Evolutionary conservation across 192 early-diverging fungal genomes (phyloP).

Genomic region (Spinellus fusiger): DNA sequence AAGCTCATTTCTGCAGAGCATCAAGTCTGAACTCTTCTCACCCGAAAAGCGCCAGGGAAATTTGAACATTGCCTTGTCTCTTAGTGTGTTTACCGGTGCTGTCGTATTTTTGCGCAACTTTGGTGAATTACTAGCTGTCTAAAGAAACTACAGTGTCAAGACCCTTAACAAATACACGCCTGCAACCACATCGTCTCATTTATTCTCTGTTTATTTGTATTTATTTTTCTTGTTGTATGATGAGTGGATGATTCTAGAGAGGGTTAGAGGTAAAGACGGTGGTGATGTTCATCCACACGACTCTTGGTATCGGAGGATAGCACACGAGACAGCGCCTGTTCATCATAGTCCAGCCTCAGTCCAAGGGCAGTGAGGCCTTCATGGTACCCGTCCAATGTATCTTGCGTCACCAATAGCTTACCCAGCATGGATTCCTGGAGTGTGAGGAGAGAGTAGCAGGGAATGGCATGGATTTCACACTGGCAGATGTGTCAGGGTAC

Average conservation of each 20-base stretch:
- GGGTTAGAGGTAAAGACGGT: constrained; percentile 24
- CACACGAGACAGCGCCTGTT: not conserved
- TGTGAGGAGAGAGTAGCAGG: constrained; percentile 18
- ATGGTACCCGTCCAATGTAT: constrained; percentile 16
- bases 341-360: not conserved
- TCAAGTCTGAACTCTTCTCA: constrained; percentile 41
- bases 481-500: too few relatives aligned
- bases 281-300: constrained; percentile 22
- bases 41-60: constrained; percentile 49
- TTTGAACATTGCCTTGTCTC: constrained; percentile 49
- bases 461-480: constrained; percentile 25
- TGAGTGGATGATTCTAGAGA: not conserved
- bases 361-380: constrained; percentile 4
- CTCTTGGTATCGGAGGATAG: not conserved
- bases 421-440: constrained; percentile 27
- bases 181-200: not conserved
- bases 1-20: constrained; percentile 11
- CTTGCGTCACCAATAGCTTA: constrained; percentile 16
- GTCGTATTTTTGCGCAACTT: constrained; percentile 52
- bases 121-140: constrained; percentile 50
- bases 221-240: not conserved
- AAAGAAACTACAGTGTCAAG: constrained; percentile 8
- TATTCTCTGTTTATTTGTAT: not conserved
- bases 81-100: constrained; percentile 48
- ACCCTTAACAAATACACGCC: not conserved